A percentile compares a stretch with the other conserved stretches of the same genome.
Evolutionary conservation across 2,329 filamentous ascomycete species (phyloP).

Genomic region (Paraphoma sp.): DNA sequence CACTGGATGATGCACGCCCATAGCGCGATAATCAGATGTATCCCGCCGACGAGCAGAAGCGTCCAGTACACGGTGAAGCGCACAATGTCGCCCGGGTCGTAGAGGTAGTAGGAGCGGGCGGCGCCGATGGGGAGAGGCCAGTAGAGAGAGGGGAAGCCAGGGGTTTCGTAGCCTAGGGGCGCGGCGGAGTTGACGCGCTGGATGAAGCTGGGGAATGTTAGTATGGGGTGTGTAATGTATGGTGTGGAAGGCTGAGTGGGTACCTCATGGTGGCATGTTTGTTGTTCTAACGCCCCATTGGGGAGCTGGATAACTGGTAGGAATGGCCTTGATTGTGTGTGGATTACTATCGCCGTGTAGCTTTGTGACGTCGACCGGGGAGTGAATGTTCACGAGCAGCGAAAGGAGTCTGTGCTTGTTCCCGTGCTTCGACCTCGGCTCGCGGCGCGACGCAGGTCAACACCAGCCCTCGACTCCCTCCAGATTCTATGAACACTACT

Average conservation of each 20-base stretch:
- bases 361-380: slow-evolving; percentile 18
- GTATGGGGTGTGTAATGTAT: neutral
- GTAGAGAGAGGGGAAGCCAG: slow-evolving; percentile 82
- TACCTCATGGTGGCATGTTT: slow-evolving; percentile 45
- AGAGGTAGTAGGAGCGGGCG: slow-evolving; percentile 69
- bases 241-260: neutral
- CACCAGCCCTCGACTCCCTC: slow-evolving; percentile 18
- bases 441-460: slow-evolving; percentile 22
- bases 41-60: slow-evolving; percentile 75
- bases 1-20: slow-evolving; percentile 77
- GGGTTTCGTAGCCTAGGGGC: slow-evolving; percentile 68
- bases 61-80: slow-evolving; percentile 90
- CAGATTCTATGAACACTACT: slow-evolving; percentile 6
- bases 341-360: neutral
- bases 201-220: slow-evolving; percentile 45
- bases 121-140: slow-evolving; percentile 68
- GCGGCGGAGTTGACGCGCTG: slow-evolving; percentile 54
- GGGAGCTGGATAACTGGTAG: no score
- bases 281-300: neutral
- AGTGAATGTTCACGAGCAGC: slow-evolving; percentile 17
- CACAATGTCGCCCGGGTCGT: slow-evolving; percentile 79
- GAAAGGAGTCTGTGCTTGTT: no score
- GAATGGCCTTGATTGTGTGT: no score
- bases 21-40: slow-evolving; percentile 74
- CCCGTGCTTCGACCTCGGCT: slow-evolving; percentile 38